phyloP scores from a whole-genome alignment of 1,139 yeast genomes.

The Geotrichum klebahnii region DNA sequence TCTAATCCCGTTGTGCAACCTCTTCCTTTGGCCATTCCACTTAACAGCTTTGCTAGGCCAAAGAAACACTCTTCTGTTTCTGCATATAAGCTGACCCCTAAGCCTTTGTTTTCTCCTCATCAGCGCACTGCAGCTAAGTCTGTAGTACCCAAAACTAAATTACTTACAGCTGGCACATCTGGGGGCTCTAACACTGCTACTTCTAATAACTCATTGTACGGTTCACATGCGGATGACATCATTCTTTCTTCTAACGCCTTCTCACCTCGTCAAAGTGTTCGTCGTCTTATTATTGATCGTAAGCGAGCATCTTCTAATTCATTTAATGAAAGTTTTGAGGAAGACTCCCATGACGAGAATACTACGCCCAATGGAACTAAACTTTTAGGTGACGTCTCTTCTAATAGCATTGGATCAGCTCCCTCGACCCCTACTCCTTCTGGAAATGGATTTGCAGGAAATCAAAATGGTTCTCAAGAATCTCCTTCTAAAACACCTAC shows the following conservation, averaged over 20 bases:
- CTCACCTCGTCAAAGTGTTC: constrained; percentile 58
- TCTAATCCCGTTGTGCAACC: constrained; percentile 36
- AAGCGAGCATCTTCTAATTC: constrained; percentile 31
- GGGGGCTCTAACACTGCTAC: background rate
- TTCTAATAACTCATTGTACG: constrained; percentile 27
- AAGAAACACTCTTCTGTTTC: constrained; percentile 57
- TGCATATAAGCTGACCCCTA: constrained; percentile 60
- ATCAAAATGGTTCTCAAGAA: background rate
- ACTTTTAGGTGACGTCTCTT: constrained; percentile 3
- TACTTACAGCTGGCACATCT: constrained; percentile 16
- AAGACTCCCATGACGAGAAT: constrained; percentile 1
- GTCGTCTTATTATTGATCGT: constrained; percentile 55
- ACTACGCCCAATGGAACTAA: background rate
- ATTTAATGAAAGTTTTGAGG: constrained; percentile 22
- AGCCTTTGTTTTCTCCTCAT: constrained; percentile 39
- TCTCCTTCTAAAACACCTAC: constrained; percentile 5
- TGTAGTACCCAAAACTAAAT: background rate
- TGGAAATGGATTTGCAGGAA: background rate
- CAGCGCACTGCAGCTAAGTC: constrained; percentile 20
- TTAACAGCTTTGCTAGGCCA: constrained; percentile 42
- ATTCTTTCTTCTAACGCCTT: constrained; percentile 70
- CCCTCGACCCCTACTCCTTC: constrained; percentile 8
- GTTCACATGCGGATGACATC: constrained; percentile 56
- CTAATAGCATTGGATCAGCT: background rate
- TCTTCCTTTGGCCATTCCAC: constrained; percentile 55